Conservation (phyloP, 768 basidiomycete genomes). For the Phylloporus sp. region DNA sequence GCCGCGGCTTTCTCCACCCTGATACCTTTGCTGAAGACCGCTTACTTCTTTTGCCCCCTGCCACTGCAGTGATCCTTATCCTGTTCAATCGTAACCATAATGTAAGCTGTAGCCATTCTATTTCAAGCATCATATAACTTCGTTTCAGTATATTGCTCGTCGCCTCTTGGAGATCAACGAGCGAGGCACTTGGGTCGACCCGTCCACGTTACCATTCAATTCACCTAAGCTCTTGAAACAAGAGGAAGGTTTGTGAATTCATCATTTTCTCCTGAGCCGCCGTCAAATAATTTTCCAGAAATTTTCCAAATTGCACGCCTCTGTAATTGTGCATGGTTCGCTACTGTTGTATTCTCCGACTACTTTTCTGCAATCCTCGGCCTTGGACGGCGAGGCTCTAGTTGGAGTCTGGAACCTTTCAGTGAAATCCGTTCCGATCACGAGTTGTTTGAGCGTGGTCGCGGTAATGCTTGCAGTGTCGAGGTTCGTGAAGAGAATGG, state of each 20-base stretch:
- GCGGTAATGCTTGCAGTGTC: constrained; percentile 78
- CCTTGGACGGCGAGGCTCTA: constrained; percentile 68
- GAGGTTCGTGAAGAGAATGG: constrained; percentile 57
- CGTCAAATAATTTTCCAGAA: constrained; percentile 37
- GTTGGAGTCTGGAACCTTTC: constrained; percentile 77
- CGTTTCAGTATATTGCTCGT: constrained; percentile 66
- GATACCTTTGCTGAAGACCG: constrained; percentile 80
- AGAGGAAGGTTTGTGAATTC: constrained; percentile 43
- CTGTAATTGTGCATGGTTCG: constrained; percentile 81
- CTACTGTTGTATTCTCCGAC: constrained; percentile 71
- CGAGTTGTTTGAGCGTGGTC: constrained; percentile 69
- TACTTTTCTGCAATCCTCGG: constrained; percentile 81
- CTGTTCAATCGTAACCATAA: constrained; percentile 91
- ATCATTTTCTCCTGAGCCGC: not conserved
- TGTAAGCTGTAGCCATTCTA: constrained; percentile 38
- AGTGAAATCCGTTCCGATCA: constrained; percentile 63
- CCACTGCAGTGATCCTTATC: constrained; percentile 69
- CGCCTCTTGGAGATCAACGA: constrained; percentile 82
- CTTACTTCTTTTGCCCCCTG: constrained; percentile 74
- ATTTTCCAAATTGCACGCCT: constrained; percentile 82
- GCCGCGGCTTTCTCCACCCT: constrained; percentile 61
- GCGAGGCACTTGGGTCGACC: constrained; percentile 57
- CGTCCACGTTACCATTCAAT: constrained; percentile 37
- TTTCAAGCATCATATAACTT: not conserved
- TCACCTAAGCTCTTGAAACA: constrained; percentile 42